A percentile compares a stretch with the other conserved stretches of the same genome.
These are phyloP conservation scores for Mollisia scopiformis DNA, from an alignment of 2,329 filamentous ascomycete genomes.

Conservation along the genomic window DNA sequence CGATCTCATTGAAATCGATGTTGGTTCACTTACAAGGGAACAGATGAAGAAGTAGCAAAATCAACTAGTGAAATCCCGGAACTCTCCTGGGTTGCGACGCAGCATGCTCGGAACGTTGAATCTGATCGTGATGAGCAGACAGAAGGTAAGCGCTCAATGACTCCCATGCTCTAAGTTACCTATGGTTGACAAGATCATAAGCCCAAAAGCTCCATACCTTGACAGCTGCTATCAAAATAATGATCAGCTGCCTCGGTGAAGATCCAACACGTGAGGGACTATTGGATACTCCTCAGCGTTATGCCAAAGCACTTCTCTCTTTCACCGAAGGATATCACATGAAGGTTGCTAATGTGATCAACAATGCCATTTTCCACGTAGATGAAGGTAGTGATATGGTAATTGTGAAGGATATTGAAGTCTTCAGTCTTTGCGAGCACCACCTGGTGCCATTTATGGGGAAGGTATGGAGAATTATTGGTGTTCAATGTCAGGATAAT, in stretches of 20 bases:
- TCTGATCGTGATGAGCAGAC: no score
- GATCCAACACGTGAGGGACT: slow-evolving; percentile 65
- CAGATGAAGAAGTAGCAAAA: no score
- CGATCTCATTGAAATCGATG: no score
- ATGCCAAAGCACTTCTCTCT: slow-evolving; percentile 90
- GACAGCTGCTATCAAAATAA: slow-evolving; percentile 59
- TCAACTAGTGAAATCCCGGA: no score
- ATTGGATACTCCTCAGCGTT: slow-evolving; percentile 73
- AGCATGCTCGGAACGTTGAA: no score
- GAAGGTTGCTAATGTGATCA: slow-evolving; percentile 85
- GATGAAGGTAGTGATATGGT: slow-evolving; percentile 95
- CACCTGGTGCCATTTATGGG: slow-evolving; percentile 93
- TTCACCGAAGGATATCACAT: slow-evolving; percentile 95
- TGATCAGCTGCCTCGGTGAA: slow-evolving; percentile 69
- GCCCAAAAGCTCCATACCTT: no score
- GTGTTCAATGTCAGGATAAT: slow-evolving; percentile 10
- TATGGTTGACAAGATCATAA: no score
- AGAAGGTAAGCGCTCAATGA: no score
- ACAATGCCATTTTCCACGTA: slow-evolving; percentile 90
- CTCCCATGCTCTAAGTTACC: no score
- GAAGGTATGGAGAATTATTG: slow-evolving; percentile 63
- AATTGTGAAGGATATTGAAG: slow-evolving; percentile 93
- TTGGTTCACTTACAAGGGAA: no score
- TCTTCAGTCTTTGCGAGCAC: slow-evolving; percentile 92
- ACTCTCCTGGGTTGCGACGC: no score